phyloP scores from a whole-genome alignment of 164 flowering plant species.

The Vitis rotundifolia region DNA sequence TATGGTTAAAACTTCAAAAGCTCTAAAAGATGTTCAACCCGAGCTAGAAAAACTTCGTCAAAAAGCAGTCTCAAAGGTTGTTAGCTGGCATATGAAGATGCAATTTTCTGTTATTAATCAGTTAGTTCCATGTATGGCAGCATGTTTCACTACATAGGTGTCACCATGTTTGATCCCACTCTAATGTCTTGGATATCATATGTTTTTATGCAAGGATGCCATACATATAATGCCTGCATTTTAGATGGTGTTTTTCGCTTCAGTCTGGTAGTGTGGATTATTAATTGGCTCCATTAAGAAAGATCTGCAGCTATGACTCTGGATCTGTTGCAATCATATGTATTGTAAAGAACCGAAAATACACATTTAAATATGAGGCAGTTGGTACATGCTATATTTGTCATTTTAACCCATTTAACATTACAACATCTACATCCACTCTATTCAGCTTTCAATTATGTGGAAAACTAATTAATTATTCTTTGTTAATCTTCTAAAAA shows the following conservation, averaged over 20 bases:
- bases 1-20: constrained; percentile 80
- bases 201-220: not conserved
- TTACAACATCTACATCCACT: not conserved
- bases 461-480: no score
- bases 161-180: not conserved
- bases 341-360: not conserved
- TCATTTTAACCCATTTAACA: not conserved
- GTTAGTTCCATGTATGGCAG: not conserved
- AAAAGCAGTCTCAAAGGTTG: constrained; percentile 93
- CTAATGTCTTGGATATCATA: not conserved
- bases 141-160: no score
- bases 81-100: constrained; percentile 9
- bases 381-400: not conserved
- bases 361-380: not conserved
- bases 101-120: constrained; percentile 1
- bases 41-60: constrained; percentile 95
- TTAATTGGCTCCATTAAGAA: not conserved
- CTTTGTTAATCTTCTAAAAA: no score
- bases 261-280: not conserved
- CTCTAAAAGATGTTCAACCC: constrained; percentile 95
- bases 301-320: not conserved
- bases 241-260: not conserved
- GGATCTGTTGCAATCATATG: not conserved
- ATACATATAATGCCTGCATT: not conserved
- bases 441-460: no score